Percentiles rank a stretch among this genome's conserved stretches.
phyloP scores from a whole-genome alignment of 2,329 filamentous ascomycete genomes.

The Penicillium sp. region DNA sequence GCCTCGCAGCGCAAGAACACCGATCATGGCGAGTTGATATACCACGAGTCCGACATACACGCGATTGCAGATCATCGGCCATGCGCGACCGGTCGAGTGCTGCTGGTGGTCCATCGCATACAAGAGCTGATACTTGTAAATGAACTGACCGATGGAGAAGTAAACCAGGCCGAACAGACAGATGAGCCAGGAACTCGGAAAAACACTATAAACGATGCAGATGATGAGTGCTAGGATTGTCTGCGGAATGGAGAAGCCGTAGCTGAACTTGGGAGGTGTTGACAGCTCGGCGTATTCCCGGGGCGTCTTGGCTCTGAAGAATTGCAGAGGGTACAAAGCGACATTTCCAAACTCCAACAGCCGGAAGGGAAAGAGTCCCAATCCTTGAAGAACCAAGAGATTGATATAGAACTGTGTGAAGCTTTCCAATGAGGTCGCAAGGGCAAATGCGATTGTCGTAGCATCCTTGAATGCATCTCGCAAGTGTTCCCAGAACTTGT shows the following conservation, averaged over 20 bases:
- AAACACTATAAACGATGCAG: constrained; percentile 87
- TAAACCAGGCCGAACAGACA: constrained; percentile 70
- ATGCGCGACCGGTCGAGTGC: constrained; percentile 70
- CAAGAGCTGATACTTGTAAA: constrained; percentile 72
- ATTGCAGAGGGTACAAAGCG: constrained; percentile 71
- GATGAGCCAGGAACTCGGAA: constrained; percentile 72
- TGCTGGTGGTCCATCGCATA: constrained; percentile 94
- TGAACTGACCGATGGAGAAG: constrained; percentile 39
- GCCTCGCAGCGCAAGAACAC: constrained; percentile 68
- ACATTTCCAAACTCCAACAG: constrained; percentile 86
- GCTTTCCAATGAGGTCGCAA: constrained; percentile 68
- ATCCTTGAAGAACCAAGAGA: constrained; percentile 84
- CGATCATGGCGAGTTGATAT: constrained; percentile 87
- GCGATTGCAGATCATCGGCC: constrained; percentile 94
- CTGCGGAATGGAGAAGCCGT: constrained; percentile 91
- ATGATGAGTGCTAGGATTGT: constrained; percentile 91
- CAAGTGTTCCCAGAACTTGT: constrained; percentile 57
- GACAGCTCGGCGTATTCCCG: constrained; percentile 79
- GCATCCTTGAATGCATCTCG: constrained; percentile 72
- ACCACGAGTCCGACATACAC: constrained; percentile 79
- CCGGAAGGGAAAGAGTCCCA: constrained; percentile 90
- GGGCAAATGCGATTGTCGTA: constrained; percentile 64
- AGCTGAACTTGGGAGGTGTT: constrained; percentile 81
- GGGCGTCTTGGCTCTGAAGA: constrained; percentile 75
- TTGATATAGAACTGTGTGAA: constrained; percentile 85